phyloP scores from a whole-genome alignment of 1,284 basidiomycete species.

The Calocybe gambosa region DNA sequence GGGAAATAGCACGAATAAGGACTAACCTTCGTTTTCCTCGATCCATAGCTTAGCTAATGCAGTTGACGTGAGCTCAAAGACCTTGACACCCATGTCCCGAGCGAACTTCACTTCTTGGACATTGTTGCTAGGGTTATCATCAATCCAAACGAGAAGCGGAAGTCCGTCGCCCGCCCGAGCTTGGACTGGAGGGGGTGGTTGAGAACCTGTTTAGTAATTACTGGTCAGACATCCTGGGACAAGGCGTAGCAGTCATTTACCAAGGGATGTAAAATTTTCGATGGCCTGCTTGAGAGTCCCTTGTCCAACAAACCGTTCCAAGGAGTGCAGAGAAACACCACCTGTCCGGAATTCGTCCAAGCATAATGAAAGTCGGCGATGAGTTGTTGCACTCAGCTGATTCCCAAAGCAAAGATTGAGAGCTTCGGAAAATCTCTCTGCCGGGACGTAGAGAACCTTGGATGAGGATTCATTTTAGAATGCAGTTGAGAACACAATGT shows the following conservation, averaged over 20 bases:
- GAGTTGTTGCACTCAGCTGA: constrained; percentile 10
- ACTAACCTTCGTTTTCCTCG: constrained; percentile 19
- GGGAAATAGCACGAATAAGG: too few species aligned
- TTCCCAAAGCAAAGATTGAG: constrained; percentile 14
- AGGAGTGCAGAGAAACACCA: constrained; percentile 12
- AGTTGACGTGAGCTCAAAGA: constrained; percentile 21
- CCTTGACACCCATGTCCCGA: constrained; percentile 14
- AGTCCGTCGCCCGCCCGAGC: constrained; percentile 2
- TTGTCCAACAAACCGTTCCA: constrained; percentile 14
- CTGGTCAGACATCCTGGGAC: background rate
- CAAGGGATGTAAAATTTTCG: constrained; percentile 8
- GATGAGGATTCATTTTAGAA: background rate
- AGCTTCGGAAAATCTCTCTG: constrained; percentile 13
- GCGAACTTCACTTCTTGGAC: constrained; percentile 15
- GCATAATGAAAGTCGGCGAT: constrained; percentile 11
- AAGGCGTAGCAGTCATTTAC: constrained; percentile 1
- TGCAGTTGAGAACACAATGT: background rate
- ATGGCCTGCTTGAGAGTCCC: constrained; percentile 10
- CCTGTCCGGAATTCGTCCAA: constrained; percentile 18
- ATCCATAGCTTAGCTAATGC: constrained; percentile 22
- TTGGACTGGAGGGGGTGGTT: background rate
- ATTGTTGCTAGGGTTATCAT: constrained; percentile 19
- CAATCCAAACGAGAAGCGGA: constrained; percentile 23
- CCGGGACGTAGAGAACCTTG: constrained; percentile 12
- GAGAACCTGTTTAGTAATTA: background rate